Percentiles rank a stretch among this genome's conserved stretches.
Evolutionary conservation across 1,284 basidiomycete species (phyloP).

Genomic region (Mycosarcoma maydis): DNA sequence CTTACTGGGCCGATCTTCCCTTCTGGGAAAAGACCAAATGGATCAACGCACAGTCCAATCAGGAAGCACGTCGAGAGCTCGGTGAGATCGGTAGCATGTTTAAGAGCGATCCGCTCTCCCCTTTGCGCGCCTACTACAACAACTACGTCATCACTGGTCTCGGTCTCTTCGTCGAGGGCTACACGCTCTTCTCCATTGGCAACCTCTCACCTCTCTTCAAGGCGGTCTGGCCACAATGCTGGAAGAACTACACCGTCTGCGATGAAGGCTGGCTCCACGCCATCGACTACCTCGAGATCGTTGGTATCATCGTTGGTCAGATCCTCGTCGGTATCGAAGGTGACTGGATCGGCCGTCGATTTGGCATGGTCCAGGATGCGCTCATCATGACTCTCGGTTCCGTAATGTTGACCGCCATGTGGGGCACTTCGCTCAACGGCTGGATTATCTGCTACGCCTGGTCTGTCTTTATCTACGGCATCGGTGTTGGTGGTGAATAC

Average conservation of each 20-base stretch:
- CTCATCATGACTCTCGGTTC: constrained; percentile 69
- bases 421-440: constrained; percentile 71
- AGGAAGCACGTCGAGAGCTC: constrained; percentile 69
- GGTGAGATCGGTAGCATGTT: constrained; percentile 69
- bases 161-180: constrained; percentile 71
- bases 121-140: constrained; percentile 69
- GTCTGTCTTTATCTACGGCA: constrained; percentile 70
- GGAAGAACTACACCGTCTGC: constrained; percentile 69
- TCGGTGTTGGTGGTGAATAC: constrained; percentile 71
- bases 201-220: constrained; percentile 69
- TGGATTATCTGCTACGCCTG: constrained; percentile 72
- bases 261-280: constrained; percentile 69
- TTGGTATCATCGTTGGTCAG: constrained; percentile 72
- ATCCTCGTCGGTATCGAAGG: constrained; percentile 72
- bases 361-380: constrained; percentile 69
- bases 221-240: constrained; percentile 71
- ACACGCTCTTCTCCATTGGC: constrained; percentile 71
- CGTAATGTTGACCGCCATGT: constrained; percentile 72
- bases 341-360: constrained; percentile 72
- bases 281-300: constrained; percentile 69
- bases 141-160: constrained; percentile 71
- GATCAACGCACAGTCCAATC: constrained; percentile 69
- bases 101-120: constrained; percentile 70
- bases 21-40: constrained; percentile 63
- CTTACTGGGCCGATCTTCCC: constrained; percentile 68